Percentiles rank a stretch among this genome's conserved stretches.
These are phyloP conservation scores for Hura crepitans DNA, from an alignment of 441 rosid genomes.

Conservation along the genomic window DNA sequence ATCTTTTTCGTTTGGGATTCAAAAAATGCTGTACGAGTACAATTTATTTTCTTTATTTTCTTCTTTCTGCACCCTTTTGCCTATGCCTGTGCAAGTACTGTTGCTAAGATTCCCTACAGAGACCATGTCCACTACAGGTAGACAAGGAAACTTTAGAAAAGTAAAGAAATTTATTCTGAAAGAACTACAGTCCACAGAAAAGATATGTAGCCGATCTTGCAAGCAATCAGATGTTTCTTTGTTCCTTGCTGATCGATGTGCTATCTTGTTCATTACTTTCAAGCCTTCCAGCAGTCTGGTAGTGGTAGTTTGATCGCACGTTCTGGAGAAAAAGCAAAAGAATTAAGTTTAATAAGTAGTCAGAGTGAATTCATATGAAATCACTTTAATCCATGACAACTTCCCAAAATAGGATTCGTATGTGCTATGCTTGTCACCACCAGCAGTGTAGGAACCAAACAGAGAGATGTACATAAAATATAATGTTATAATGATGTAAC, in stretches of 20 bases:
- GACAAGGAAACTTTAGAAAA: background rate
- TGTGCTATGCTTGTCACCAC: background rate
- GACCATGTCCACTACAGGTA: too few relatives aligned
- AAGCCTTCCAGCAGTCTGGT: conserved; percentile 35
- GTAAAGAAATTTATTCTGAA: background rate
- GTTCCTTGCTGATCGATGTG: conserved; percentile 14
- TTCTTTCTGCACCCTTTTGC: background rate
- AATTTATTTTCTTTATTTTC: too few relatives aligned
- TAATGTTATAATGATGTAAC: background rate
- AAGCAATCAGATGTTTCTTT: conserved; percentile 6
- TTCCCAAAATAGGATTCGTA: background rate
- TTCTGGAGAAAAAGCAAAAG: conserved; percentile 39
- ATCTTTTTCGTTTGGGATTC: too few relatives aligned
- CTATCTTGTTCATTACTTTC: conserved; percentile 26
- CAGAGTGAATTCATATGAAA: background rate
- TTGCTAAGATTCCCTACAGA: too few relatives aligned
- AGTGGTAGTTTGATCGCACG: conserved; percentile 58
- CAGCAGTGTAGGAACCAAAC: conserved; percentile 3
- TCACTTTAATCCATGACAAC: background rate
- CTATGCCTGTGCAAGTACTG: conserved; percentile 1
- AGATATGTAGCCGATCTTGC: background rate
- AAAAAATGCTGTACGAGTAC: background rate
- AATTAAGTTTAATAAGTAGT: background rate
- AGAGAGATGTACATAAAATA: background rate
- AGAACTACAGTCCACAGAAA: background rate